Conservation (phyloP, 2,329 filamentous ascomycete species). For the Drechmeria coniospora region DNA sequence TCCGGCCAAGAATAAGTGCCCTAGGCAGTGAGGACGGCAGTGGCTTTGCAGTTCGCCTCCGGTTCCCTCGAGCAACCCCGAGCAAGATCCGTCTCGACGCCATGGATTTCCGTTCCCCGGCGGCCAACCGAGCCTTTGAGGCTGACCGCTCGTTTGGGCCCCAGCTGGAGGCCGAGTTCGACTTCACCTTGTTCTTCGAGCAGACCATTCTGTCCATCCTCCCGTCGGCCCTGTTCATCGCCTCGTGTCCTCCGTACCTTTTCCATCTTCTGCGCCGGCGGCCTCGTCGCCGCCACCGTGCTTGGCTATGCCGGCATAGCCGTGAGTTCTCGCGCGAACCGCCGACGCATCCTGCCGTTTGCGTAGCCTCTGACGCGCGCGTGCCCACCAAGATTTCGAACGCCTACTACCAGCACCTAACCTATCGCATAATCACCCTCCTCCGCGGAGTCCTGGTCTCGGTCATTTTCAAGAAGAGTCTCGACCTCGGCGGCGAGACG, state of each 20-base stretch:
- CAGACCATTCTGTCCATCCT: constrained; percentile 7
- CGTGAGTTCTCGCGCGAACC: constrained; percentile 13
- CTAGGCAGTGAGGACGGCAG: too few species aligned
- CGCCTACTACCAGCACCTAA: constrained; percentile 14
- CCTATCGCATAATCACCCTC: constrained; percentile 15
- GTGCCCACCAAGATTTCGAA: constrained; percentile 8
- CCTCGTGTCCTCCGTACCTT: constrained; percentile 11
- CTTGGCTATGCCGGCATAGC: constrained; percentile 26
- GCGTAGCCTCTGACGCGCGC: too few species aligned
- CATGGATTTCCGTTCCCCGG: too few species aligned
- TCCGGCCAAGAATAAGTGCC: too few species aligned
- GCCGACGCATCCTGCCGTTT: too few species aligned
- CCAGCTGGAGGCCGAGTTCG: constrained; percentile 4
- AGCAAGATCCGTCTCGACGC: too few species aligned
- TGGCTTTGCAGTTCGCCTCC: too few species aligned
- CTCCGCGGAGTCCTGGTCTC: constrained; percentile 19
- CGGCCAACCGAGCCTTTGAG: too few species aligned
- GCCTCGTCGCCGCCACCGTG: constrained; percentile 22
- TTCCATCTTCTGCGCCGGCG: constrained; percentile 11
- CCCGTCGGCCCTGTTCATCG: constrained; percentile 3
- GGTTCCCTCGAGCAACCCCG: too few species aligned
- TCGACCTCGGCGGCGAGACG: constrained; percentile 13
- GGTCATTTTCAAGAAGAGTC: constrained; percentile 32
- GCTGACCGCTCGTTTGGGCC: constrained; percentile 4
- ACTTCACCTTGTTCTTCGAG: constrained; percentile 10